Base-by-base conservation (phyloP, 2,329 filamentous ascomycete species). In the Aspergillus arachidicola region DNA sequence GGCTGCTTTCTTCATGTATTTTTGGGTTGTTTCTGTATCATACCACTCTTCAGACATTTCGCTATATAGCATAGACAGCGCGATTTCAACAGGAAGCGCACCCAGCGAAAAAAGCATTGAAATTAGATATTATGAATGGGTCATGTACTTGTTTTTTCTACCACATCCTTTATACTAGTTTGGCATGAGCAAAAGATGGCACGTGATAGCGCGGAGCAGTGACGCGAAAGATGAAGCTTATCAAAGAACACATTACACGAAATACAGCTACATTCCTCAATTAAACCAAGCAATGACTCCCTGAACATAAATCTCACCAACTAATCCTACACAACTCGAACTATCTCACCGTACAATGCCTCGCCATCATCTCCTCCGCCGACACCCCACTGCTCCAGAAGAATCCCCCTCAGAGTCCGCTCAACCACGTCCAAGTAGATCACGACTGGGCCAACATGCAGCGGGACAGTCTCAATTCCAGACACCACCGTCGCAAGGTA, bases 401-500 rank as follows among this genome's bases (percentile, higher is more conserved):
- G 48, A 48, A 32, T 36, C 62, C 32, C 14, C 26, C 23, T 43
- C 45, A 51, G 57, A 64, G 55, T 57, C 58, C 50, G 38, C 69
- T 36, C 64, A 64, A 28, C 63, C 57, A 54, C 64, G 60, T 50
- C 28, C 38, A 46, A 23, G 38, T 54, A 53, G 60, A 59, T 38
- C 60, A 30, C 60, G 60, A 60, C 60, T 66, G 36, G 61, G 61
- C 56, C 65, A 51, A 32, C 48, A 68, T 61, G 64, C 59, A 55
- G 14, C 48, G n/a, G 46, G 14, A 28, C 46, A 50, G 14, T 58
- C 64, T 9, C 75, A 77, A 60, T 77, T 74, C 57, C 73, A 75
- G 21, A 77, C 74, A 11, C 75, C 75, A 11, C 74, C 74, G 1
- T 66, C 73, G 11, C 70, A 71, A 34, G 69, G 66, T 19, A 72